Percentiles rank a stretch among this genome's conserved stretches.
Conservation (phyloP, 2,329 filamentous ascomycete genomes). For the Sporothrix pseudoabietina region DNA sequence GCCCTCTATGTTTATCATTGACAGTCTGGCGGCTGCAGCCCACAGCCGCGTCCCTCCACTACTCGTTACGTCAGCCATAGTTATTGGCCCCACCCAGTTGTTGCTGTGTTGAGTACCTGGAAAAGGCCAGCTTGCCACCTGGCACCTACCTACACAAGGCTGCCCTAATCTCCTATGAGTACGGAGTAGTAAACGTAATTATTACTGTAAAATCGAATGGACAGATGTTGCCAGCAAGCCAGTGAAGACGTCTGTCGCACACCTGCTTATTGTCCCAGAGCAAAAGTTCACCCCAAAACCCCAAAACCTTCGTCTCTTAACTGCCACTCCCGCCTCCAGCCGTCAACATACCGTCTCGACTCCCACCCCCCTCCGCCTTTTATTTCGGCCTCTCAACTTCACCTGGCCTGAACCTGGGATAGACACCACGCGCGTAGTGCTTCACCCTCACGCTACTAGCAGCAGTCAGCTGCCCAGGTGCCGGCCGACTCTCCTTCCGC, state of each 20-base stretch:
- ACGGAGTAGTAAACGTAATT: not conserved
- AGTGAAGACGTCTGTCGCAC: not conserved
- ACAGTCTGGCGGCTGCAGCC: not conserved
- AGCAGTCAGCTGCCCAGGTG: not conserved
- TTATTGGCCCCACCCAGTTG: not conserved
- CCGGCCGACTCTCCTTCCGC: not conserved
- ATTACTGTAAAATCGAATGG: not conserved
- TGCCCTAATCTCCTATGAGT: not conserved
- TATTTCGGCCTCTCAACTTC: not conserved
- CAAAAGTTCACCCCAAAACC: not conserved
- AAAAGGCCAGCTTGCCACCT: slow-evolving; percentile 28
- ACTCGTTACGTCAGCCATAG: not conserved
- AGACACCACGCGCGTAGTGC: not conserved
- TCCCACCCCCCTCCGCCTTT: not conserved
- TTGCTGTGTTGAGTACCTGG: not conserved
- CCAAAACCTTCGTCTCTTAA: not conserved
- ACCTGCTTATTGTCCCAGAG: not conserved
- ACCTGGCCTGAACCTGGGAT: not conserved
- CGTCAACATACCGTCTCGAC: not conserved
- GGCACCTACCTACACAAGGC: not conserved
- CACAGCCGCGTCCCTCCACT: not conserved
- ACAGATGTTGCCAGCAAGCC: not conserved
- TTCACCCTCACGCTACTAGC: not conserved
- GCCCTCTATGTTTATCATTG: too few relatives aligned
- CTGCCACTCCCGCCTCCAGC: not conserved